Evolutionary conservation across 2,329 filamentous ascomycete species (phyloP).

Genomic region (Lasiodiplodia sp.): DNA sequence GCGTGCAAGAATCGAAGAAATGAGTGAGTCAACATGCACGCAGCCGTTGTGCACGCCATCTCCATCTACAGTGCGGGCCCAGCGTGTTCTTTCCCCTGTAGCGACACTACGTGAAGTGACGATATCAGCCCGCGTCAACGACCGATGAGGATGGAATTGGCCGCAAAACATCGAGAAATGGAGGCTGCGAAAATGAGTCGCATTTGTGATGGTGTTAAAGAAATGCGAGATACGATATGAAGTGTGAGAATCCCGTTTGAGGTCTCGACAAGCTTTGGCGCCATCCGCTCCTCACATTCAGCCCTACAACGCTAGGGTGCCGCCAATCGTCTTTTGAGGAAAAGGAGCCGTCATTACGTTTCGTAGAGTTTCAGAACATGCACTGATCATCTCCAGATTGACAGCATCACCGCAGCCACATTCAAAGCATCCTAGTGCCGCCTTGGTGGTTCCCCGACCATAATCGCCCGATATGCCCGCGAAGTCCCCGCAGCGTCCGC

Average conservation of each 20-base stretch:
- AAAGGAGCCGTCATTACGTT: not conserved
- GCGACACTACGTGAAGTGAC: too few species aligned
- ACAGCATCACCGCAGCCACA: too few species aligned
- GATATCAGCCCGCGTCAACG: not conserved
- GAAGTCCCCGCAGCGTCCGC: not conserved
- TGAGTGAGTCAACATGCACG: not conserved
- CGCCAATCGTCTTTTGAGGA: not conserved
- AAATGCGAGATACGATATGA: not conserved
- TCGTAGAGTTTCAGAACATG: too few species aligned
- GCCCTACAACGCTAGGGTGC: not conserved
- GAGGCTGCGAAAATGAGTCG: not conserved
- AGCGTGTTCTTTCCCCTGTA: not conserved
- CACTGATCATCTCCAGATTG: too few species aligned
- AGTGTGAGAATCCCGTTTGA: not conserved
- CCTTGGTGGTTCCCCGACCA: not conserved
- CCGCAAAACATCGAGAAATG: not conserved
- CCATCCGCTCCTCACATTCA: slow-evolving; percentile 2
- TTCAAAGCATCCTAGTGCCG: not conserved
- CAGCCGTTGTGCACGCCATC: not conserved
- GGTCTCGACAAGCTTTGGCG: slow-evolving; percentile 19
- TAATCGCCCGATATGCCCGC: not conserved
- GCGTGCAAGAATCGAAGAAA: too few species aligned
- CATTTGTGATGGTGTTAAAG: too few species aligned
- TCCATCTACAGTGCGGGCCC: not conserved
- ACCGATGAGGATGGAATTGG: not conserved